Base-by-base conservation (phyloP, 108 stramenopile species). In the Skeletonema marinoi region DNA sequence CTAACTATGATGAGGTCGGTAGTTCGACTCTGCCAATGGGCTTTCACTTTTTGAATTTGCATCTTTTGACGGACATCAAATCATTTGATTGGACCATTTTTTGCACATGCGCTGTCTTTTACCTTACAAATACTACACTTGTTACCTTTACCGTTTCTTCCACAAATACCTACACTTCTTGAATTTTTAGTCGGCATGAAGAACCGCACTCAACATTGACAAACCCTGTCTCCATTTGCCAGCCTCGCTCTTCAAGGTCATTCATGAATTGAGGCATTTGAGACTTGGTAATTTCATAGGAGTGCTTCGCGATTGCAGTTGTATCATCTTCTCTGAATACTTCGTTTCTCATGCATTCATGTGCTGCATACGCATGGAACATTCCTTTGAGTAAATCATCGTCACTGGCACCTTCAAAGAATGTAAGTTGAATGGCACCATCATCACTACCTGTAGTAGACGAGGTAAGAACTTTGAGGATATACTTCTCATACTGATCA, bases 371-470 rank as follows among this genome's bases (percentile, higher is more conserved):
- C 11, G 92, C 90, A 80, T 93, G 92, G 66, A 80, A 84, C 79
- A 91, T 88, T 32, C 90, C 93, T 44, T 68, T 63, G 36, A 90
- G 73, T n/a, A 93, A 14, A 72, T 92, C 90, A 19, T 76, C 66
- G 9, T 85, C 90, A 17, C 56, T 65, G 21, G 89, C 87, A 50
- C 75, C 71, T 42, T 87, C 76, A n/a, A 84, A 84, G 65, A 74
- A 83, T 38, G 78, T 75, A 17, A 78, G 60, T 21, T 73, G 66
- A 25, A 79, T 32, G 30, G 48, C 56, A 32, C 56, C 60, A 83
- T 63, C 68, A 33, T 76, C 72, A 65, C 41, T 32, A 21, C 30
- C n/a, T 5, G 36, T 6, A 11, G 33, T 30, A 30, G 71, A 29
- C 29, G 62, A 41, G 31, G 58, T 11, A 70, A 60, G 29, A 30